phyloP scores from a whole-genome alignment of 768 basidiomycete genomes.

The Xanthoconium stramineum region DNA sequence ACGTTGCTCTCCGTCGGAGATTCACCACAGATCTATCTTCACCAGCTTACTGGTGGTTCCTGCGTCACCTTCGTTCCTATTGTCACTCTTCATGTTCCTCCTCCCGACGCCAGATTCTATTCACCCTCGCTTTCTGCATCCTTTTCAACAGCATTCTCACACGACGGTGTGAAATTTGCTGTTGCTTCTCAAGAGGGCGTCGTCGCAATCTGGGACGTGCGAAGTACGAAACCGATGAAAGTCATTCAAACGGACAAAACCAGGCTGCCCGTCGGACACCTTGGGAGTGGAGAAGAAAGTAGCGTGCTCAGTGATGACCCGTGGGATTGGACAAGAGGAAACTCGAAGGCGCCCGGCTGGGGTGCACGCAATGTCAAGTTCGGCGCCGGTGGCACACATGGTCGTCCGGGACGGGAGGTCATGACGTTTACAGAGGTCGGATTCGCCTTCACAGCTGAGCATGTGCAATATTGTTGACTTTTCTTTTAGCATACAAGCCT shows the following conservation, averaged over 20 bases:
- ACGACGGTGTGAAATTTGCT: slow-evolving; percentile 74
- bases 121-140: slow-evolving; percentile 57
- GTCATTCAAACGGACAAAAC: slow-evolving; percentile 56
- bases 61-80: slow-evolving; percentile 63
- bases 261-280: slow-evolving; percentile 28
- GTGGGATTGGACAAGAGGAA: slow-evolving; percentile 64
- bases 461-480: slow-evolving; percentile 6
- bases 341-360: slow-evolving; percentile 68
- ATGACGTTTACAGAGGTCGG: slow-evolving; percentile 89
- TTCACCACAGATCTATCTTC: slow-evolving; percentile 80
- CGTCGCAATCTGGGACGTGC: slow-evolving; percentile 80
- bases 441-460: neutral
- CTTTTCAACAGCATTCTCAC: slow-evolving; percentile 77
- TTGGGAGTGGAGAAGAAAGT: slow-evolving; percentile 39
- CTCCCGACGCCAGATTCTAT: slow-evolving; percentile 44
- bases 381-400: slow-evolving; percentile 52
- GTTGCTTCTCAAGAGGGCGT: slow-evolving; percentile 81
- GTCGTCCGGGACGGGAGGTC: slow-evolving; percentile 58
- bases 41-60: slow-evolving; percentile 67
- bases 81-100: slow-evolving; percentile 62
- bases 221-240: slow-evolving; percentile 67
- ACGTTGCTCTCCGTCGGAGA: slow-evolving; percentile 90
- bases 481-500: slow-evolving; percentile 67
- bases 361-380: slow-evolving; percentile 88
- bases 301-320: slow-evolving; percentile 62